These are phyloP conservation scores for Fusarium sp. DNA, from an alignment of 2,329 filamentous ascomycete genomes.

Conservation along the genomic window DNA sequence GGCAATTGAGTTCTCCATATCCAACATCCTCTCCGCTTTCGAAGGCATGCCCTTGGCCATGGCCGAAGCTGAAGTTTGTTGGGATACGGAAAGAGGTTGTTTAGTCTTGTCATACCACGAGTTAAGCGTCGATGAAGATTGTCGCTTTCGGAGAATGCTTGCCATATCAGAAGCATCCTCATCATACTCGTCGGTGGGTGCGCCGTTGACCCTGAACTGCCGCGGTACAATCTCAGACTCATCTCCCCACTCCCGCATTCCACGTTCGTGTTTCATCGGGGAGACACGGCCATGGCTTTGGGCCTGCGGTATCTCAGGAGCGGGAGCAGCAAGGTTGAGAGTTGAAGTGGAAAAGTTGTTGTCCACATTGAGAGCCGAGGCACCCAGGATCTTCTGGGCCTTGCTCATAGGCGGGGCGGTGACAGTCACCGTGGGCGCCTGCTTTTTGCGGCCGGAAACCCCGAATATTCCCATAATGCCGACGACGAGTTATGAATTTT, in stretches of 20 bases:
- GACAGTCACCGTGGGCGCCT: slow-evolving; percentile 45
- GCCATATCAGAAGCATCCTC: slow-evolving; percentile 57
- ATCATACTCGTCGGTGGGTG: slow-evolving; percentile 40
- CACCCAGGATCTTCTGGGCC: slow-evolving; percentile 47
- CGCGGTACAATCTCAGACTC: slow-evolving; percentile 47
- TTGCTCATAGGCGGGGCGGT: slow-evolving; percentile 47
- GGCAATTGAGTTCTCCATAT: slow-evolving; percentile 55
- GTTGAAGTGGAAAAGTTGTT: slow-evolving; percentile 43
- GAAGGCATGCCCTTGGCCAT: slow-evolving; percentile 67
- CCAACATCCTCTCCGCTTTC: slow-evolving; percentile 61
- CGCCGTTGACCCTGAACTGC: slow-evolving; percentile 34
- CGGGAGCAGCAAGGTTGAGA: slow-evolving; percentile 33
- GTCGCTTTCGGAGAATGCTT: slow-evolving; percentile 59
- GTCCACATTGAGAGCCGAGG: slow-evolving; percentile 45
- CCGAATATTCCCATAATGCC: slow-evolving; percentile 48
- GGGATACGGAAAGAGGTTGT: slow-evolving; percentile 67
- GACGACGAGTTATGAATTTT: slow-evolving; percentile 10
- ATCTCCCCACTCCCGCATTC: slow-evolving; percentile 44
- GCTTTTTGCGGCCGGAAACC: slow-evolving; percentile 48
- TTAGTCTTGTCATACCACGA: slow-evolving; percentile 70
- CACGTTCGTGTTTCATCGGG: slow-evolving; percentile 25
- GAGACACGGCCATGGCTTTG: slow-evolving; percentile 25
- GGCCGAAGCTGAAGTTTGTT: slow-evolving; percentile 69
- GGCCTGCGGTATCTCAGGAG: slow-evolving; percentile 25
- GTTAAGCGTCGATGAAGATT: slow-evolving; percentile 67